These are phyloP conservation scores for Populus deltoides DNA, from an alignment of 345 rosid genomes.

Conservation along the genomic window DNA sequence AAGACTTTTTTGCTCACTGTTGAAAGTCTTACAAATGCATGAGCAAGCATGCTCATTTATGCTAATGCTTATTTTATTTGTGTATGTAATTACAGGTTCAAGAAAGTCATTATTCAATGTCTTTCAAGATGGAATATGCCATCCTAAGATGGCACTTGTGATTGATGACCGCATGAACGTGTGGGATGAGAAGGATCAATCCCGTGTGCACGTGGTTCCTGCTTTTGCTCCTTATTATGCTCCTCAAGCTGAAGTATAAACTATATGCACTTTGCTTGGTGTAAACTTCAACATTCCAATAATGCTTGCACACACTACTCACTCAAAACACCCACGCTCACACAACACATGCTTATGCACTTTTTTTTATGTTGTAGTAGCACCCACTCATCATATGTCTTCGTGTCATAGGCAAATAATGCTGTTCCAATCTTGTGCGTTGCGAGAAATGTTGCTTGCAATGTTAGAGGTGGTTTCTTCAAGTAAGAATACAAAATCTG, in stretches of 20 bases:
- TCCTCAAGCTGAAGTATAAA: constrained; percentile 93
- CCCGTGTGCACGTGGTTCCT: constrained; percentile 96
- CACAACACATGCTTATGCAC: not conserved
- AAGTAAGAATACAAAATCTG: constrained; percentile 48
- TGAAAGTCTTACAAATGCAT: not conserved
- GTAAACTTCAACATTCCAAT: constrained; percentile 18
- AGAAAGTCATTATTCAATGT: constrained; percentile 87
- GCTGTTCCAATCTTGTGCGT: constrained; percentile 79
- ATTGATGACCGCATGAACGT: constrained; percentile 97
- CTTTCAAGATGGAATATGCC: constrained; percentile 81
- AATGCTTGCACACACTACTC: not conserved
- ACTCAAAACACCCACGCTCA: not conserved
- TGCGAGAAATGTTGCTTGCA: constrained; percentile 96
- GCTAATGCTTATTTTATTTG: not conserved
- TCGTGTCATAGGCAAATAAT: constrained; percentile 59
- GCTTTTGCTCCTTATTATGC: constrained; percentile 97
- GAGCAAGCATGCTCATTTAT: not conserved
- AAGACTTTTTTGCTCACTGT: not conserved
- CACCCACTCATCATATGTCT: constrained; percentile 22
- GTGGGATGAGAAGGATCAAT: constrained; percentile 98
- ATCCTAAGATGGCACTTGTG: constrained; percentile 96
- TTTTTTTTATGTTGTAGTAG: constrained; percentile 1
- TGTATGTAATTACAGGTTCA: constrained; percentile 43
- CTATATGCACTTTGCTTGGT: constrained; percentile 19
- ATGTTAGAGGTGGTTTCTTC: constrained; percentile 94